Evolutionary conservation across 1,284 basidiomycete species (phyloP), one percentile per base, ranked within the genome.

Genomic region (Rhodotorula sp.): DNA sequence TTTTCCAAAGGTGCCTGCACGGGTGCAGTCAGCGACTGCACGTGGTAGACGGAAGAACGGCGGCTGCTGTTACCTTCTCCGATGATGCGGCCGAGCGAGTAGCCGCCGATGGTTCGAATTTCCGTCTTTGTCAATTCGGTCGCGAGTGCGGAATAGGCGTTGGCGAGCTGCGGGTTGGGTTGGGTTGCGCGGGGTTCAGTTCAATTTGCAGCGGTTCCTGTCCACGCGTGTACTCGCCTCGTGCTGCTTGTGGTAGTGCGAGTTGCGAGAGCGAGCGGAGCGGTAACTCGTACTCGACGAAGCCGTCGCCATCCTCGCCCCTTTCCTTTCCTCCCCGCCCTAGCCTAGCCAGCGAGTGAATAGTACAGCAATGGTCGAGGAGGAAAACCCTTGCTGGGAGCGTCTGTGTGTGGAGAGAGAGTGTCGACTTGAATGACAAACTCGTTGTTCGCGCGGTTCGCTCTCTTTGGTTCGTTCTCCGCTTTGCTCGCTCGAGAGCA

Each of bases 91-190:
- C 96, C 94, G 6, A 98, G 86, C 29, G 93, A 97, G 81, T 98
- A 98, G 79, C 95, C 95, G 67, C 96, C 95, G 51, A 98, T 89
- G 31, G 96, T 91, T 78, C 90, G 90, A 74, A 98, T 86, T 83
- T 91, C 92, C 74, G 87, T 87, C 20, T 91, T 93, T 23, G 91
- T 89, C 46, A 99, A 88, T 82, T 98, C 96, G 83, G 90, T 94
- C 70, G 94, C 94, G 15, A 99, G 87, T 84, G 97, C 93, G 83
- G 95, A 93, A 84, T 99, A 99, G 69, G 96, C 97, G 79, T 88
- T 91, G 76, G 91, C 90, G 79, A 99, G 91, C 83, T 94, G 74
- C n/a, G 14, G 3, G n/a, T 0, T n/a, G 14, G 3, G n/a, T 0
- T n/a, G 15, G 6, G 7, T 4, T 12, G 56, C 14, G 56, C 34